Base-by-base conservation (phyloP, 306 rosid genomes). In the Sicyos edulis region DNA sequence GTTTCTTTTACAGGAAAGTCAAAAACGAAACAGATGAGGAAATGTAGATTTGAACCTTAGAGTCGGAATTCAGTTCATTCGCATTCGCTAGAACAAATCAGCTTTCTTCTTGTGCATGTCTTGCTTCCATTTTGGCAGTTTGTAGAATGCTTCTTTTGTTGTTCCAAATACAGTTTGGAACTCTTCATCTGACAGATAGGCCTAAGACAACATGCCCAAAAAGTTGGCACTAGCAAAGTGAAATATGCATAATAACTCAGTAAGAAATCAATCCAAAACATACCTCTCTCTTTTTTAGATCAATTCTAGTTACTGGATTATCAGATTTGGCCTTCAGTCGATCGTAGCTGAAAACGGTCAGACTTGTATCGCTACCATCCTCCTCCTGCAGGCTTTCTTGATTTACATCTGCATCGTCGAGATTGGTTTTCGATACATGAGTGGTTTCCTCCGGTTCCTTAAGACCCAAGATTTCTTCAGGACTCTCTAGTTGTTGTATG, bases 51-150 rank as follows among this genome's bases (percentile, higher is more conserved):
- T 67, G 77, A 75, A 74, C 82, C 77, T 80, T 80, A 85, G 73
- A 76, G 79, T 74, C 24, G 57, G 73, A 74, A 78, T 55, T n/a
- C n/a, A n/a, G 37, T 14, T 60, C 77, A 6, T 40, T 6, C 9
- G 45, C 54, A 24, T 22, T 75, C 44, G 72, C 82, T 89, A 95
- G 74, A 95, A 95, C 71, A 95, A 80, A 76, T 91, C 99, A 8
- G 82, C 75, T 83, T 89, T 95, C 90, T 79, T 91, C 79, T 95
- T 95, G 83, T 83, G 91, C 97, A 95, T 82, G 79, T 91, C 99
- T 89, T 95, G 99, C 86, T 95, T 95, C 99, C 99, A 95, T 81
- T 80, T 87, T 20, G 99, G 99, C 78, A 86, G 79, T 81, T 83
- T 89, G 50, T 86, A 74, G 91, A 95, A 95, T 67, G 88, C 88